Evolutionary conservation across 495 filamentous ascomycete species (phyloP).

Genomic region (Viridothelium virens): DNA sequence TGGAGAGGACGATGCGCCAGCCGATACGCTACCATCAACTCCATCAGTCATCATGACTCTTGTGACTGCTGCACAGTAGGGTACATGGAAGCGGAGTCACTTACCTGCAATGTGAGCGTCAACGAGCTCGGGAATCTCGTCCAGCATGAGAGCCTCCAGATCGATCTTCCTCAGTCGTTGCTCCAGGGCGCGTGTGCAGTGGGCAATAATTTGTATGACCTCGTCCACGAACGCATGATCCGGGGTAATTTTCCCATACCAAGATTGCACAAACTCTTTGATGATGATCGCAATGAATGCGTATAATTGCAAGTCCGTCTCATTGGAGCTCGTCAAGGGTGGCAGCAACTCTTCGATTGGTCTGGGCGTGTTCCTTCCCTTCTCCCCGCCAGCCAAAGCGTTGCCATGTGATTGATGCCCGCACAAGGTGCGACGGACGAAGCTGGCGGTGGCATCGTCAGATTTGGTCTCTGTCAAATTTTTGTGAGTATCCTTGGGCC

Average conservation of each 20-base stretch:
- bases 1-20: conserved; percentile 41
- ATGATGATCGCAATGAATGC: conserved; percentile 82
- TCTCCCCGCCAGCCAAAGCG: conserved; percentile 26
- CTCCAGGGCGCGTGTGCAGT: conserved; percentile 80
- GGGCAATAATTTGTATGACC: conserved; percentile 78
- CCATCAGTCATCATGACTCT: neutral
- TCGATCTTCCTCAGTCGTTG: conserved; percentile 75
- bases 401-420: conserved; percentile 40
- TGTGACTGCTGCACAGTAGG: neutral
- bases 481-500: conserved; percentile 9
- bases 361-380: conserved; percentile 38
- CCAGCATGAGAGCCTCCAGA: conserved; percentile 70
- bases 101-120: conserved; percentile 74
- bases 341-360: conserved; percentile 75
- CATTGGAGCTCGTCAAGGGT: conserved; percentile 85
- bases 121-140: conserved; percentile 79
- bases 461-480: conserved; percentile 37
- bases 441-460: conserved; percentile 50
- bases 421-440: conserved; percentile 63
- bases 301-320: conserved; percentile 86
- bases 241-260: conserved; percentile 87
- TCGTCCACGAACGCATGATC: conserved; percentile 82
- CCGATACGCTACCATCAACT: conserved; percentile 32
- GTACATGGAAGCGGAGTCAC: conserved; percentile 26
- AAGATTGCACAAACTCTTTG: conserved; percentile 78